Conservation (phyloP, 2,329 filamentous ascomycete genomes). For the Neonectria hederae region DNA sequence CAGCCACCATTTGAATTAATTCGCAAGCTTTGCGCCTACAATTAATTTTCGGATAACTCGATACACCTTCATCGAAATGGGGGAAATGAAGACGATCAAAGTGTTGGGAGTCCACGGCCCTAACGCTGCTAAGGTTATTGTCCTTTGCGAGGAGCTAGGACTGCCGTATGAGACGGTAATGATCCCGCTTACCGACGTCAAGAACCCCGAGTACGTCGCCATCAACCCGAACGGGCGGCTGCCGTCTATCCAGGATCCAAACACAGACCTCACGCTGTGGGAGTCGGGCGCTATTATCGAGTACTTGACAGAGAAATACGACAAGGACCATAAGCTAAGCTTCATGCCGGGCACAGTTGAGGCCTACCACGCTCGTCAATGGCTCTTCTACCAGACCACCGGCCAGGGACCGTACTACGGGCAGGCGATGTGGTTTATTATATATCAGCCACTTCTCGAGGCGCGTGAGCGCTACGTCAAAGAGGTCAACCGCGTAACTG, state of each 20-base stretch:
- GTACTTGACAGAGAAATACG: conserved; percentile 1
- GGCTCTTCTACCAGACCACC: background rate
- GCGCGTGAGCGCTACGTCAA: conserved; percentile 1
- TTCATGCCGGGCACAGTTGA: background rate
- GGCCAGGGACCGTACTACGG: conserved; percentile 1
- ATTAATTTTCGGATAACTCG: background rate
- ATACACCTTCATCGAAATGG: background rate
- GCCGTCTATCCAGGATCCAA: background rate
- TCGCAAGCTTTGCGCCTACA: background rate
- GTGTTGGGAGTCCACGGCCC: background rate
- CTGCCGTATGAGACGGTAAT: background rate
- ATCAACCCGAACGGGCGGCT: background rate
- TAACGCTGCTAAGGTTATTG: background rate
- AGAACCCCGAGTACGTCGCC: background rate
- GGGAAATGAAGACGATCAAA: background rate
- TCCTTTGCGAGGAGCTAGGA: background rate
- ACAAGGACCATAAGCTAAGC: background rate
- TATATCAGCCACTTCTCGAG: background rate
- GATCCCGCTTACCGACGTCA: conserved; percentile 1
- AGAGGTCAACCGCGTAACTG: background rate
- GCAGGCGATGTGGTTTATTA: background rate
- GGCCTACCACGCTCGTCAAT: background rate
- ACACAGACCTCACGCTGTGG: background rate
- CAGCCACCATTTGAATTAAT: background rate
- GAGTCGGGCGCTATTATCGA: background rate